Evolutionary conservation across 1,284 basidiomycete genomes (phyloP).

Genomic region (Abortiporus biennis): DNA sequence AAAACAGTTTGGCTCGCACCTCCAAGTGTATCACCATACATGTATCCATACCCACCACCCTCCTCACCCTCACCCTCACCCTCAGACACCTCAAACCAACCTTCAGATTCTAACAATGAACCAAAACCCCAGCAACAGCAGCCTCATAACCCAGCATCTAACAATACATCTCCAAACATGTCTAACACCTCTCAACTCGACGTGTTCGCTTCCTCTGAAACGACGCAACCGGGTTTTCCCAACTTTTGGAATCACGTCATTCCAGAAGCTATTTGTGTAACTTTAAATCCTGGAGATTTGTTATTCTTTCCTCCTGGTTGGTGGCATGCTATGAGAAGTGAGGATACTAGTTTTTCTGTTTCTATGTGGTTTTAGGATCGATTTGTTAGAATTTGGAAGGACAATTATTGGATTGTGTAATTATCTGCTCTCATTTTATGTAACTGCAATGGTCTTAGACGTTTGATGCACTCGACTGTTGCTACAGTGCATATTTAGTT

Average conservation of each 20-base stretch:
- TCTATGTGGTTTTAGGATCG: conserved; percentile 71
- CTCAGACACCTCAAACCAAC: too few species aligned
- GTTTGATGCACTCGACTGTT: too few species aligned
- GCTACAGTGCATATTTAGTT: neutral
- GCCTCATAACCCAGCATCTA: conserved; percentile 32
- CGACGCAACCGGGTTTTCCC: conserved; percentile 25
- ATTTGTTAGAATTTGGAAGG: neutral
- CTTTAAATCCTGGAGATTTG: conserved; percentile 76
- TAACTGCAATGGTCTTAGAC: too few species aligned
- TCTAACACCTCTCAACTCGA: conserved; percentile 66
- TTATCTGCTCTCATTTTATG: too few species aligned
- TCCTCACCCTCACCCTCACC: conserved; percentile 1
- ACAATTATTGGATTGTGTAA: too few species aligned
- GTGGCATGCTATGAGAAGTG: conserved; percentile 91
- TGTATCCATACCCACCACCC: conserved; percentile 42
- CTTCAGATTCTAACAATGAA: too few species aligned
- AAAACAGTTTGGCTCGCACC: conserved; percentile 95
- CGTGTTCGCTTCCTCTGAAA: conserved; percentile 45
- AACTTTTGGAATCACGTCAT: conserved; percentile 55
- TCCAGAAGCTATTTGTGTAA: conserved; percentile 59
- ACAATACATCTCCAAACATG: conserved; percentile 36
- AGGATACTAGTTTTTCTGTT: conserved; percentile 70
- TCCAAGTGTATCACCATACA: conserved; percentile 44
- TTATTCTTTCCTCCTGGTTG: conserved; percentile 86
- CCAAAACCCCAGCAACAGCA: too few species aligned